Evolutionary conservation across 768 basidiomycete genomes (phyloP).

Genomic region (Lactarius pseudohatsudake): DNA sequence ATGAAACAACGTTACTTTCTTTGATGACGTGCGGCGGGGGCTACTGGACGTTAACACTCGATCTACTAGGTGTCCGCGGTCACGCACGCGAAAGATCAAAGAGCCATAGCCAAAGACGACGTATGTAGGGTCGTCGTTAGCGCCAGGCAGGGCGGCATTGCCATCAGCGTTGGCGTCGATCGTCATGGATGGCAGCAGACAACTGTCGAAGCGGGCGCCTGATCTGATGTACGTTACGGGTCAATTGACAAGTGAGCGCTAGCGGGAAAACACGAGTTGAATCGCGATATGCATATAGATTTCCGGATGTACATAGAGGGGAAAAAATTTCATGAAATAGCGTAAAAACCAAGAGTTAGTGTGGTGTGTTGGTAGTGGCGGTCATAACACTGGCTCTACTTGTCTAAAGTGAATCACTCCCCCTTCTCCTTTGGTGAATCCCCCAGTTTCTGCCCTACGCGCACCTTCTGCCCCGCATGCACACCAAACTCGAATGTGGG

Average conservation of each 20-base stretch:
- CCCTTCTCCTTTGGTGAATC: constrained; percentile 43
- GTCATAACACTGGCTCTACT: neutral
- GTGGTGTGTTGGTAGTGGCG: neutral
- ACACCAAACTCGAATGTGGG: constrained; percentile 75
- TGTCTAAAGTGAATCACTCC: constrained; percentile 9
- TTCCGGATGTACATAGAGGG: neutral
- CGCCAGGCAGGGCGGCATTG: neutral
- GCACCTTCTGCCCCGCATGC: constrained; percentile 77
- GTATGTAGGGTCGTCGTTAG: constrained; percentile 39
- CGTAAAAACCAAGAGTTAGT: neutral
- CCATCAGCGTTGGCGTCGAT: neutral
- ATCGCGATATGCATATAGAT: neutral
- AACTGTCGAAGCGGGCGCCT: neutral
- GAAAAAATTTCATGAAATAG: neutral
- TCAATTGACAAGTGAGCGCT: neutral
- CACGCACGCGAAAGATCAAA: constrained; percentile 81
- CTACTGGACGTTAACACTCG: constrained; percentile 39
- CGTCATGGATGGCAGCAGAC: neutral
- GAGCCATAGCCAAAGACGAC: constrained; percentile 93
- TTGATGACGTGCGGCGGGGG: constrained; percentile 78
- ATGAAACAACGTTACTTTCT: constrained; percentile 49
- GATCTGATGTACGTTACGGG: neutral
- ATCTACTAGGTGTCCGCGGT: neutral
- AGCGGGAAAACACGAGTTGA: constrained; percentile 1
- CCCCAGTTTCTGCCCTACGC: constrained; percentile 82